Evolutionary conservation across 129 eudicot species (phyloP), one percentile per base, ranked within the genome.

Genomic region (Flaveria brownii): DNA sequence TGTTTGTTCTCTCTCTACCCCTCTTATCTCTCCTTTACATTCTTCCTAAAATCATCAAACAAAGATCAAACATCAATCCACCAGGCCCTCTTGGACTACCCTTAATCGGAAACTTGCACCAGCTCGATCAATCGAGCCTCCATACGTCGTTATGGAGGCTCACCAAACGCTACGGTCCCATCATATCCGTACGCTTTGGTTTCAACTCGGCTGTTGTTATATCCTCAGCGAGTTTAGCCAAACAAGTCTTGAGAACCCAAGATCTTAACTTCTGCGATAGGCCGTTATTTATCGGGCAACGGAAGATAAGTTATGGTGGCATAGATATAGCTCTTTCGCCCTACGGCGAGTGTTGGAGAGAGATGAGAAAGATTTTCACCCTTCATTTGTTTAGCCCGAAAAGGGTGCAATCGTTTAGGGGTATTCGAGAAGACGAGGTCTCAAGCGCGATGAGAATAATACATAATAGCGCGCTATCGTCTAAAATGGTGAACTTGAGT

Each of bases 71-170:
- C 2, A 23, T 36, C 41, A 30, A 12, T 33, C 86, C 82, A 52
- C 86, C 89, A 18, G 89, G 89, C 57, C 87, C 90, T 42, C 71
- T 4, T 10, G 67, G 79, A n/a, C 83, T 86, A 36, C 85, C 85
- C 6, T 22, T 86, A 11, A 73, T 86, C 13, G 87, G 89, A 51
- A 83, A 86, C 79, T 66, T 86, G 28, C 85, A 76, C 78, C 82
- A 72, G 61, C 17, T 83, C 15, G 77, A 73, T 56, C 18, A 13
- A 8, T 74, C 81, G 20, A 64, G 46, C 73, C 84, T 70, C 28
- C 81, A 78, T 14, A 52, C 63, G 23, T 56, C 60, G 41, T 56
- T 85, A 43, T 64, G 73, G 74, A 36, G 74, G 0, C 84, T 85
- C 5, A 65, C 84, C 12, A 70, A 85, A 71, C 57, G 51, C 13